Conservation (phyloP, 1,139 yeast species). For the Zygosaccharomyces pseudobailii region DNA sequence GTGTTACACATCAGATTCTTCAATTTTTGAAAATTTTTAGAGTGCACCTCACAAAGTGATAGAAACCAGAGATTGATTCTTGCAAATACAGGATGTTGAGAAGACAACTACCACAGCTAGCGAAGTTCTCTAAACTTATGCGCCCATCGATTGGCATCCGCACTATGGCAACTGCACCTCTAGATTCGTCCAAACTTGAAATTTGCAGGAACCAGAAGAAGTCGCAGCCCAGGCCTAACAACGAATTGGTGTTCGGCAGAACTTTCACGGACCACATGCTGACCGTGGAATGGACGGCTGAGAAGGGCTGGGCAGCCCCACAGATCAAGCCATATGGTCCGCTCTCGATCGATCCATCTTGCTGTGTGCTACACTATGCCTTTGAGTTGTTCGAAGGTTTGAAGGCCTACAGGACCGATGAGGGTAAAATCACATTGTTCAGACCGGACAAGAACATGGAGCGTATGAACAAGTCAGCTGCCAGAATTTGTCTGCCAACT, state of each 20-base stretch:
- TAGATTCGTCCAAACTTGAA: slow-evolving; percentile 66
- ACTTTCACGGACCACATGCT: slow-evolving; percentile 89
- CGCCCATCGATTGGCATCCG: slow-evolving; percentile 2
- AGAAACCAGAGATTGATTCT: background rate
- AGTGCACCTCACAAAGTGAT: no score
- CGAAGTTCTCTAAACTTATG: background rate
- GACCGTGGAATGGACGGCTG: slow-evolving; percentile 74
- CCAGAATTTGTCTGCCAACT: slow-evolving; percentile 78
- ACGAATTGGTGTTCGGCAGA: slow-evolving; percentile 77
- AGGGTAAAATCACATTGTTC: slow-evolving; percentile 72
- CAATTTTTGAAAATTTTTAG: no score
- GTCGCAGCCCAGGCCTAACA: slow-evolving; percentile 63
- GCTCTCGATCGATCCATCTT: slow-evolving; percentile 74
- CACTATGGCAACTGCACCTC: slow-evolving; percentile 16
- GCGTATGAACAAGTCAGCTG: slow-evolving; percentile 84
- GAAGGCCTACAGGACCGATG: slow-evolving; percentile 78
- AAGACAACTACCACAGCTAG: background rate
- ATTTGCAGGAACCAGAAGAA: slow-evolving; percentile 57
- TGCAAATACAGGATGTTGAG: background rate
- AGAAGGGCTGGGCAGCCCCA: slow-evolving; percentile 82
- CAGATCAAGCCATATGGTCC: slow-evolving; percentile 80
- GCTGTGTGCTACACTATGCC: slow-evolving; percentile 88
- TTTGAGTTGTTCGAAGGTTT: slow-evolving; percentile 95
- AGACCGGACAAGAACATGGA: slow-evolving; percentile 89
- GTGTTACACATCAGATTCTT: no score